These are phyloP conservation scores for Eucalyptus globulus DNA, from an alignment of 345 rosid genomes.

Conservation along the genomic window DNA sequence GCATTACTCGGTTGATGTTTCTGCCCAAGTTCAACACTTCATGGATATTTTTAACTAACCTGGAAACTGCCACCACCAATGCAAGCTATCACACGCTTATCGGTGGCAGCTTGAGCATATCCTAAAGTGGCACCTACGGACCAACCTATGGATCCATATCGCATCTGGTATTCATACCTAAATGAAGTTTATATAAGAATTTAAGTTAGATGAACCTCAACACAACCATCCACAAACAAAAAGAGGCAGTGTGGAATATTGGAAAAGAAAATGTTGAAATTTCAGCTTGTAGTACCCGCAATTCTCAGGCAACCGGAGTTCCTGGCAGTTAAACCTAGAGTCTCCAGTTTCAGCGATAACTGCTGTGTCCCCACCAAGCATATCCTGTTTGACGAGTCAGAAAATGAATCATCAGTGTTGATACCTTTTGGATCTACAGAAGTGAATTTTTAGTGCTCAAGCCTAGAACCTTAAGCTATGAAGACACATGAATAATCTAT, in stretches of 20 bases:
- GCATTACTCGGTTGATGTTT: neutral
- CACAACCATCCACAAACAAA: neutral
- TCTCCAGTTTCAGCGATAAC: conserved; percentile 69
- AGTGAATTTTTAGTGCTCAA: neutral
- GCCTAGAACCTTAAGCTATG: neutral
- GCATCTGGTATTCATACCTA: conserved; percentile 75
- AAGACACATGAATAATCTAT: neutral
- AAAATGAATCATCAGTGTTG: neutral
- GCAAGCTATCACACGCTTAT: conserved; percentile 65
- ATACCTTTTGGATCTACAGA: neutral
- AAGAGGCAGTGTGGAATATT: neutral
- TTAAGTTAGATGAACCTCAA: neutral
- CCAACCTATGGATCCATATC: conserved; percentile 80
- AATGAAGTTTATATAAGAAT: neutral
- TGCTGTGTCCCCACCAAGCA: conserved; percentile 35
- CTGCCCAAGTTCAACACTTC: neutral
- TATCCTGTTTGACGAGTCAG: conserved; percentile 13
- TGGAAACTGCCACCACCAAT: conserved; percentile 79
- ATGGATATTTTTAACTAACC: conserved; percentile 6
- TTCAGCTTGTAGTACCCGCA: conserved; percentile 36
- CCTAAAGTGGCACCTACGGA: conserved; percentile 71
- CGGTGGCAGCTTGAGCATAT: conserved; percentile 52
- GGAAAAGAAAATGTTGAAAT: neutral
- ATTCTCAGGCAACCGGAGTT: conserved; percentile 56
- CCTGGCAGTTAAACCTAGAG: conserved; percentile 71